Conservation (phyloP, 1,139 yeast species). For the Yueomyces sp. region DNA sequence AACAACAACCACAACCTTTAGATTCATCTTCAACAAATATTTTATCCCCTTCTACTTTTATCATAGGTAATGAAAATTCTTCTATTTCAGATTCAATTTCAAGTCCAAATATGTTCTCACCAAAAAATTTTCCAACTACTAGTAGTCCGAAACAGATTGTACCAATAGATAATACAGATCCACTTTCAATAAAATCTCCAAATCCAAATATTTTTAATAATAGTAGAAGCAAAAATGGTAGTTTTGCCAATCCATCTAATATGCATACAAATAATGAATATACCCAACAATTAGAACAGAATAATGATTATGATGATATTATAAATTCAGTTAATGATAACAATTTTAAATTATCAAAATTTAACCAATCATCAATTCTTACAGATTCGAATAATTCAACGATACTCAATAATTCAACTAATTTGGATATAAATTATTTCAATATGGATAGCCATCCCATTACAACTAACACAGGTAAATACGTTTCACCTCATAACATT, state of each 20-base stretch:
- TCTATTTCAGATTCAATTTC: constrained; percentile 1
- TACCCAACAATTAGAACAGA: not conserved
- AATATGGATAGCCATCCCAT: not conserved
- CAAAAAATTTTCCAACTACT: not conserved
- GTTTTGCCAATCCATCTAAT: constrained; percentile 1
- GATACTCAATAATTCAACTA: not conserved
- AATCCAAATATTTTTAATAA: too few relatives aligned
- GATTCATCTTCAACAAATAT: constrained; percentile 1
- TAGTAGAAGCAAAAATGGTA: not conserved
- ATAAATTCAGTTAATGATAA: not conserved
- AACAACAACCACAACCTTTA: constrained; percentile 14
- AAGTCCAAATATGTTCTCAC: not conserved
- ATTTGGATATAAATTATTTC: not conserved
- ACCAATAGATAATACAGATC: too few relatives aligned
- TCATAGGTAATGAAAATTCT: constrained; percentile 23
- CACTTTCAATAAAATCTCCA: too few relatives aligned
- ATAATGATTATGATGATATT: not conserved
- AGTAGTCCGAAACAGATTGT: too few relatives aligned
- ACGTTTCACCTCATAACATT: not conserved
- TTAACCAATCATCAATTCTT: too few relatives aligned
- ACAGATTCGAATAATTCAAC: too few relatives aligned
- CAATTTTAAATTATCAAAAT: too few relatives aligned
- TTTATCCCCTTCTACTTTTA: constrained; percentile 3
- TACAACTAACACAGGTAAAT: not conserved
- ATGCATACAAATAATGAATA: not conserved